phyloP scores from a whole-genome alignment of 2,329 filamentous ascomycete genomes.

The Phoma herbarum region DNA sequence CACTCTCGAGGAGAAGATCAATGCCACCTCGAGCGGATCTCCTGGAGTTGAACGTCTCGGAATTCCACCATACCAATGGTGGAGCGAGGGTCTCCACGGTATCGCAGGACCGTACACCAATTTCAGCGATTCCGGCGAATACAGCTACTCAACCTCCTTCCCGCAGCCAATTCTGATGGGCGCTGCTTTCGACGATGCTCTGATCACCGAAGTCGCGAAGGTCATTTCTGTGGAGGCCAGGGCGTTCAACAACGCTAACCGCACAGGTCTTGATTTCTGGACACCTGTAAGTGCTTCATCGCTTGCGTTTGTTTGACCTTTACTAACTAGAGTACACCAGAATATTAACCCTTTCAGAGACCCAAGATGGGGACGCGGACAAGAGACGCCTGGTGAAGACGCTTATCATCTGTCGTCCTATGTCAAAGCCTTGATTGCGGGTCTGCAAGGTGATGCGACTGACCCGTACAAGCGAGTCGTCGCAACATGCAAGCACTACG shows the following conservation, averaged over 20 bases:
- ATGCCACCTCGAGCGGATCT: slow-evolving; percentile 59
- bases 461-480: slow-evolving; percentile 40
- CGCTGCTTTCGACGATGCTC: slow-evolving; percentile 69
- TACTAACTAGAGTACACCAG: background rate
- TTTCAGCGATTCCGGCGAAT: slow-evolving; percentile 64
- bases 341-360: slow-evolving; percentile 74
- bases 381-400: slow-evolving; percentile 68
- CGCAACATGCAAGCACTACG: slow-evolving; percentile 53
- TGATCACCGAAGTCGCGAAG: slow-evolving; percentile 66
- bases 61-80: slow-evolving; percentile 62
- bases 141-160: slow-evolving; percentile 70
- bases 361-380: slow-evolving; percentile 64
- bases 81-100: slow-evolving; percentile 70
- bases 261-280: slow-evolving; percentile 16
- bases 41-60: slow-evolving; percentile 61
- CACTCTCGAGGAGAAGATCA: slow-evolving; percentile 57
- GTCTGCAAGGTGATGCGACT: slow-evolving; percentile 60
- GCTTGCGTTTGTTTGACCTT: background rate
- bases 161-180: slow-evolving; percentile 70
- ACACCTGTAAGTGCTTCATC: background rate
- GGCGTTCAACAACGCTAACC: slow-evolving; percentile 69
- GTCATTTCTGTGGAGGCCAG: slow-evolving; percentile 69
- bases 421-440: slow-evolving; percentile 62
- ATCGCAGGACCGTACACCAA: slow-evolving; percentile 66
- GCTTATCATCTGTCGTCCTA: slow-evolving; percentile 62